Conservation (phyloP, 345 rosid species). For the Bretschneidera sinensis region DNA sequence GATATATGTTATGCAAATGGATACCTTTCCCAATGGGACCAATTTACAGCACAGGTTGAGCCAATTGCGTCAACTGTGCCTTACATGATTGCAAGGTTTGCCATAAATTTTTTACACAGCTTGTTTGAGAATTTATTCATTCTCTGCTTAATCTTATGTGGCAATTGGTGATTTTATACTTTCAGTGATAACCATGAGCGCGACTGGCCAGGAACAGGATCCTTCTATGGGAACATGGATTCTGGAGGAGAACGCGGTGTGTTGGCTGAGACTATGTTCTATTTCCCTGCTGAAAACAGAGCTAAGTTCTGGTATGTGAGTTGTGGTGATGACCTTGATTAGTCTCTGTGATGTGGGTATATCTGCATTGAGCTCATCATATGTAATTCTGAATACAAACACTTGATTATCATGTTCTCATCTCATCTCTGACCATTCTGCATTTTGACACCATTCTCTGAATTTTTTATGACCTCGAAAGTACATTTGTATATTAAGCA, state of each 20-base stretch:
- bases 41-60: constrained; percentile 62
- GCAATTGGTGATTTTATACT: not conserved
- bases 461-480: too few species aligned
- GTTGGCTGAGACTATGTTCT: constrained; percentile 68
- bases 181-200: constrained; percentile 76
- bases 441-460: too few species aligned
- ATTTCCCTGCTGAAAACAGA: constrained; percentile 58
- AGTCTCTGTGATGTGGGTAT: too few species aligned
- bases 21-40: constrained; percentile 75
- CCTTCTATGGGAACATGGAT: constrained; percentile 50
- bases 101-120: not conserved
- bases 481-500: too few species aligned
- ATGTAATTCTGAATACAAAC: not conserved
- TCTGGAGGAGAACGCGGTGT: constrained; percentile 86
- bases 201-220: constrained; percentile 64
- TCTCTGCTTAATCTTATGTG: not conserved
- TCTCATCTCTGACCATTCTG: too few species aligned
- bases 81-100: constrained; percentile 67
- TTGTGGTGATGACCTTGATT: not conserved
- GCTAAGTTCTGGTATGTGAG: constrained; percentile 50
- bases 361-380: not conserved
- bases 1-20: constrained; percentile 69
- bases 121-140: not conserved
- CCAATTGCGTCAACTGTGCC: constrained; percentile 67
- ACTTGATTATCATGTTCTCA: not conserved